Conservation (phyloP, 2,329 filamentous ascomycete genomes). For the Aspergillus quadrilineatus region DNA sequence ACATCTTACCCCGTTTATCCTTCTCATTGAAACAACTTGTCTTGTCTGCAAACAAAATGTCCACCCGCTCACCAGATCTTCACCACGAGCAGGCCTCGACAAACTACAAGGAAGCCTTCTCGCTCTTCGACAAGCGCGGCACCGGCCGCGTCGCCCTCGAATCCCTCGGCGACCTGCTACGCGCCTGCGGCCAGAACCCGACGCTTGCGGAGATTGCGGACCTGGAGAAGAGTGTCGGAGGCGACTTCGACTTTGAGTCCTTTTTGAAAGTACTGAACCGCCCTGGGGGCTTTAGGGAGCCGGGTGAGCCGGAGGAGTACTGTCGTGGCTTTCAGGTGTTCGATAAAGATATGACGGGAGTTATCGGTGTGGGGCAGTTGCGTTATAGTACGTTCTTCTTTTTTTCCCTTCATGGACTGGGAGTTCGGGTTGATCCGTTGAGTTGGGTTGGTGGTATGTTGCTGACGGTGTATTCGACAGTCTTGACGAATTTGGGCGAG, state of each 20-base stretch:
- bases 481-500: slow-evolving; percentile 95
- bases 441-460: not conserved
- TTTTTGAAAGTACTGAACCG: slow-evolving; percentile 97
- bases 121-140: slow-evolving; percentile 98
- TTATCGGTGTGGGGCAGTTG: slow-evolving; percentile 95
- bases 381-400: slow-evolving; percentile 65
- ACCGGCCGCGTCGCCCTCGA: slow-evolving; percentile 86
- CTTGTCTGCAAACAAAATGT: slow-evolving; percentile 7
- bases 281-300: slow-evolving; percentile 95
- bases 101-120: slow-evolving; percentile 99
- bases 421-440: not conserved
- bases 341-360: slow-evolving; percentile 97
- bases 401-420: too few relatives aligned
- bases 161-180: slow-evolving; percentile 86
- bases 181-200: slow-evolving; percentile 96
- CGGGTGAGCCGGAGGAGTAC: slow-evolving; percentile 96
- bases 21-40: slow-evolving; percentile 6
- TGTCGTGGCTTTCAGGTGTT: slow-evolving; percentile 99
- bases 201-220: slow-evolving; percentile 90
- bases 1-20: slow-evolving; percentile 13
- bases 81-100: slow-evolving; percentile 63
- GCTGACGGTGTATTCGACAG: slow-evolving; percentile 39
- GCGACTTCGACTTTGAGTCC: slow-evolving; percentile 96
- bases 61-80: slow-evolving; percentile 22
- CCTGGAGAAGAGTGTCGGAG: slow-evolving; percentile 83